Evolutionary conservation across 192 early-diverging fungal species (phyloP).

Genomic region (Cetraspora pellucida): DNA sequence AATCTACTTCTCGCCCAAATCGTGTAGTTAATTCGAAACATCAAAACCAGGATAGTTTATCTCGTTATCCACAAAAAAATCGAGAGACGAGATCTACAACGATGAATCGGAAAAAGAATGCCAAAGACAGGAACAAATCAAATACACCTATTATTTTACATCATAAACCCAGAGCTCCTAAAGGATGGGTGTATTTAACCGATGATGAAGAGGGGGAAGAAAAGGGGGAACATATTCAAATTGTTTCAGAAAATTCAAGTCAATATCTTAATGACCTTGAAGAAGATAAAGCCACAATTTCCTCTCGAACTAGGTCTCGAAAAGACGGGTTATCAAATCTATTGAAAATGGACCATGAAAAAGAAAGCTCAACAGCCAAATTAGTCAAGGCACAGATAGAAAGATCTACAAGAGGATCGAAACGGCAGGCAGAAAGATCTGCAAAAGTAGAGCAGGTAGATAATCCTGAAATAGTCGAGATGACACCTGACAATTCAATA

Average conservation of each 20-base stretch:
- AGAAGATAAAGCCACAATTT: background rate
- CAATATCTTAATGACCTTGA: background rate
- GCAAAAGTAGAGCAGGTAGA: too few species aligned
- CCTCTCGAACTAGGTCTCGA: slow-evolving; percentile 15
- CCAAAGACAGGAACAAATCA: background rate
- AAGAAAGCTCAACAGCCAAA: background rate
- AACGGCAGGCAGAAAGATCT: background rate
- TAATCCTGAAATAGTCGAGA: too few species aligned
- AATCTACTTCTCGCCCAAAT: background rate
- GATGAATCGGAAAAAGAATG: background rate
- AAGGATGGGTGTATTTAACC: slow-evolving; percentile 52
- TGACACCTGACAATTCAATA: background rate
- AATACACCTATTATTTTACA: background rate
- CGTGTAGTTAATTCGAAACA: background rate
- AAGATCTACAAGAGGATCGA: background rate
- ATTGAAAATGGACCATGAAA: background rate
- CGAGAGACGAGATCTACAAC: background rate
- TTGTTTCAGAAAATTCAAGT: background rate
- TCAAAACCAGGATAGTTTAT: background rate
- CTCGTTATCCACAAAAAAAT: background rate
- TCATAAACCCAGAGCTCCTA: slow-evolving; percentile 28
- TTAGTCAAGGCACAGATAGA: background rate
- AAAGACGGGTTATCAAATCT: background rate
- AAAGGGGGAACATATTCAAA: background rate
- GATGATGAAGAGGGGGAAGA: slow-evolving; percentile 47